Conservation (phyloP, 192 early-diverging fungal species). For the Mortierella claussenii region DNA sequence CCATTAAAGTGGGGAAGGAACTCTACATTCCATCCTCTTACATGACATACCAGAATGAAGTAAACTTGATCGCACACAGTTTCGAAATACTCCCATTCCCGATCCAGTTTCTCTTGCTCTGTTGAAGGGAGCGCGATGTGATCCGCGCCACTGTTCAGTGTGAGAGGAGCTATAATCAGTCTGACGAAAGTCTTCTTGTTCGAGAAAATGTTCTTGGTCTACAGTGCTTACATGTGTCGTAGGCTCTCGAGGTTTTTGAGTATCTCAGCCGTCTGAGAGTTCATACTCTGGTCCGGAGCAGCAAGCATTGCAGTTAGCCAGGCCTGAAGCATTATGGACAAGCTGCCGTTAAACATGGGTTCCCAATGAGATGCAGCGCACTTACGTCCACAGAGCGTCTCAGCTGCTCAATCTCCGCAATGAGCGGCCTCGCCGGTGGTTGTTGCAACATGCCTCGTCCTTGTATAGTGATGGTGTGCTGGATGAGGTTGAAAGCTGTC, state of each 20-base stretch:
- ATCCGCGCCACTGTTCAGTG: slow-evolving; percentile 26
- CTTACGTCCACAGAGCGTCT: slow-evolving; percentile 39
- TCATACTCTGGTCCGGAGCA: slow-evolving; percentile 54
- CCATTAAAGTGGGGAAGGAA: too few species aligned
- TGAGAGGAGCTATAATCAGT: neutral
- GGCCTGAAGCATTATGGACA: too few species aligned
- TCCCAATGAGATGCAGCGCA: too few species aligned
- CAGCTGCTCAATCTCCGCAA: slow-evolving; percentile 36
- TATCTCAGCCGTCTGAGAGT: slow-evolving; percentile 48
- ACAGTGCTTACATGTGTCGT: slow-evolving; percentile 34
- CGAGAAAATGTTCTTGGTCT: neutral
- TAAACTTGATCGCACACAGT: slow-evolving; percentile 50
- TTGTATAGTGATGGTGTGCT: too few species aligned
- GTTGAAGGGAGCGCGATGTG: slow-evolving; percentile 47
- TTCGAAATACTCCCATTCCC: slow-evolving; percentile 53
- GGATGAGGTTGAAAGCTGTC: too few species aligned
- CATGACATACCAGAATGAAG: slow-evolving; percentile 35
- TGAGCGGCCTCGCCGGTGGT: slow-evolving; percentile 21
- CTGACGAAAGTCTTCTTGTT: neutral
- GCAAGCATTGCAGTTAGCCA: too few species aligned
- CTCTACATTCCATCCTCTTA: too few species aligned
- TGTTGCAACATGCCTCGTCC: slow-evolving; percentile 21
- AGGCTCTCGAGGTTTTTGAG: slow-evolving; percentile 36
- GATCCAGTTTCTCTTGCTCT: slow-evolving; percentile 47
- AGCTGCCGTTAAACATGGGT: too few species aligned